Conservation (phyloP, 2,329 filamentous ascomycete species). For the Beauveria pseudobassiana region DNA sequence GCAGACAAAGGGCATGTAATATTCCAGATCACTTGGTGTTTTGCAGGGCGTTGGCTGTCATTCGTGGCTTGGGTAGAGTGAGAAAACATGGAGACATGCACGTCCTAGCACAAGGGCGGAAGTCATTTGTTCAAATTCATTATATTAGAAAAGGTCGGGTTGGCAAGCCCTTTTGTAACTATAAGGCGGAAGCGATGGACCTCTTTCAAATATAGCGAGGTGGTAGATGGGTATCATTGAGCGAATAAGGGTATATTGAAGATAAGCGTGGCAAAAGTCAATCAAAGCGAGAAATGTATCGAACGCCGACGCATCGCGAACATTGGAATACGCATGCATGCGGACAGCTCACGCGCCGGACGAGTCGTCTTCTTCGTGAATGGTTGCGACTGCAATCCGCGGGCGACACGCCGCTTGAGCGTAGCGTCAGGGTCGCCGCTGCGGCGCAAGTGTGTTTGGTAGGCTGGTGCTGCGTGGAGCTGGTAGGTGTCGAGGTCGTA, state of each 20-base stretch:
- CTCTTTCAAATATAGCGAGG: background rate
- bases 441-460: slow-evolving; percentile 5
- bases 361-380: slow-evolving; percentile 64
- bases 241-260: background rate
- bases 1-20: background rate
- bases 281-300: background rate
- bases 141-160: background rate
- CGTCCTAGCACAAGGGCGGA: background rate
- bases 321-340: background rate
- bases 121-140: background rate
- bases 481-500: slow-evolving; percentile 13
- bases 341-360: slow-evolving; percentile 28
- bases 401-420: slow-evolving; percentile 32
- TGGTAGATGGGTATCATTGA: slow-evolving; percentile 1
- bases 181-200: background rate
- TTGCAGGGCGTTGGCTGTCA: slow-evolving; percentile 1
- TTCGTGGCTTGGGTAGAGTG: background rate
- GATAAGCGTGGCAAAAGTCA: background rate
- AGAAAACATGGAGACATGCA: background rate
- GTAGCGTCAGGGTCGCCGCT: slow-evolving; percentile 27
- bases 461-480: slow-evolving; percentile 17
- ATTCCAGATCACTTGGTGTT: background rate
- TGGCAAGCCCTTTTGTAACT: background rate
- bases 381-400: slow-evolving; percentile 57
- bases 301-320: background rate